These are phyloP conservation scores for Sistotremastrum suecicum DNA, from an alignment of 768 basidiomycete species.

Conservation along the genomic window DNA sequence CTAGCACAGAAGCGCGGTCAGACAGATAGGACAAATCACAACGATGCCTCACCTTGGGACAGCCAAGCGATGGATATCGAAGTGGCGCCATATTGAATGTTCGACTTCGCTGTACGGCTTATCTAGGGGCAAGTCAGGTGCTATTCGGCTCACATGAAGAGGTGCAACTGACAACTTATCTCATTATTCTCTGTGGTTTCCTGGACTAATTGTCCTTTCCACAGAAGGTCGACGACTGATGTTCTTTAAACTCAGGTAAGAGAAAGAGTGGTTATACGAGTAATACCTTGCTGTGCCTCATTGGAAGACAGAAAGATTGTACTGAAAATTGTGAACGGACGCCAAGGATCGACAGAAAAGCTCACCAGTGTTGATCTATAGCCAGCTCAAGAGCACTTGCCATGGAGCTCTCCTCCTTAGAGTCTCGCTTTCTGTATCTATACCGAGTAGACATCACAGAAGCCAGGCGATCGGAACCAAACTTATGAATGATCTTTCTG, in stretches of 20 bases:
- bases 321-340: conserved; percentile 20
- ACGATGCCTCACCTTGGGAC: conserved; percentile 47
- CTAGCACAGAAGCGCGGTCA: conserved; percentile 18
- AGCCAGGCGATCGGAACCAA: conserved; percentile 47
- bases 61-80: conserved; percentile 63
- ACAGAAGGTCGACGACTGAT: conserved; percentile 65
- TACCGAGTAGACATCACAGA: conserved; percentile 70
- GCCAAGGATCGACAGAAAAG: conserved; percentile 2
- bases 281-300: conserved; percentile 69
- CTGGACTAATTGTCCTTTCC: conserved; percentile 76
- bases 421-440: conserved; percentile 50
- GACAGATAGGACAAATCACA: background rate
- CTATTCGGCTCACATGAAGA: background rate
- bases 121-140: conserved; percentile 29
- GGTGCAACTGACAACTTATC: conserved; percentile 49
- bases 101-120: conserved; percentile 45
- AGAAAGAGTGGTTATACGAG: background rate
- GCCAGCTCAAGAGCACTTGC: conserved; percentile 76
- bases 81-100: conserved; percentile 48
- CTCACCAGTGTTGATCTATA: conserved; percentile 82
- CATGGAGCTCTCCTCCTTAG: conserved; percentile 57
- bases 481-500: conserved; percentile 59
- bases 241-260: background rate
- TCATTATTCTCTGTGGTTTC: conserved; percentile 58
- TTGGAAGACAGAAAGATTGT: conserved; percentile 74